These are phyloP conservation scores for Lophium mytilinum DNA, from an alignment of 495 filamentous ascomycete genomes.

Conservation along the genomic window DNA sequence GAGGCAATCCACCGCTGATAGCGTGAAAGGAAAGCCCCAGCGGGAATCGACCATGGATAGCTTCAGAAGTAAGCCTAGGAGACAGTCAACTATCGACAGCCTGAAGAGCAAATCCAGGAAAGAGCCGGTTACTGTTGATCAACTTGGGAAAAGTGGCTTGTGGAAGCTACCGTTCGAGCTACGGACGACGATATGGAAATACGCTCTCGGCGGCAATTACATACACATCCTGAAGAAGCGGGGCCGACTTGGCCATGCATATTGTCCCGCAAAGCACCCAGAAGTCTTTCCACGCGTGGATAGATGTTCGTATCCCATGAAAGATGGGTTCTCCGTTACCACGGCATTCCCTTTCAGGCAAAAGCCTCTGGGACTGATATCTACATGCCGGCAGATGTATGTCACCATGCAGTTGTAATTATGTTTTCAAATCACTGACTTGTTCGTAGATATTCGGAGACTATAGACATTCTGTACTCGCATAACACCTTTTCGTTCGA, in stretches of 20 bases:
- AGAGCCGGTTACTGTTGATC: not conserved
- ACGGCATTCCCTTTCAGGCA: not conserved
- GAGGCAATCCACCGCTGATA: no score
- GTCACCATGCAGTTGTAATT: not conserved
- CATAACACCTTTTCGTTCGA: constrained; percentile 4
- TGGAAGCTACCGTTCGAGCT: not conserved
- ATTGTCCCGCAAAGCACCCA: not conserved
- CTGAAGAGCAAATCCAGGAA: no score
- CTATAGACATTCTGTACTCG: not conserved
- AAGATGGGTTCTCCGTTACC: not conserved
- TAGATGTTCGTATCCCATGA: not conserved
- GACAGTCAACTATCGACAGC: no score
- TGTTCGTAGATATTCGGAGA: not conserved
- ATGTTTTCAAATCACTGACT: not conserved
- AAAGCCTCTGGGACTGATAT: not conserved
- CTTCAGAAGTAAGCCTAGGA: no score
- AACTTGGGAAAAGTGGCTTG: not conserved
- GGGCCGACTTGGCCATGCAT: not conserved
- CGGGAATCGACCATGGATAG: no score
- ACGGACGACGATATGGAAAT: not conserved
- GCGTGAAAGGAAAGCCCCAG: no score
- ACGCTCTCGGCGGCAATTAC: constrained; percentile 3
- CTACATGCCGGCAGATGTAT: not conserved
- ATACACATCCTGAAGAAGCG: constrained; percentile 4
- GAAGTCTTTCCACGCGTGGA: not conserved